Percentiles rank a stretch among this genome's conserved stretches.
These are phyloP conservation scores for Chamaenerion angustifolium DNA, from an alignment of 345 rosid genomes.

Conservation along the genomic window DNA sequence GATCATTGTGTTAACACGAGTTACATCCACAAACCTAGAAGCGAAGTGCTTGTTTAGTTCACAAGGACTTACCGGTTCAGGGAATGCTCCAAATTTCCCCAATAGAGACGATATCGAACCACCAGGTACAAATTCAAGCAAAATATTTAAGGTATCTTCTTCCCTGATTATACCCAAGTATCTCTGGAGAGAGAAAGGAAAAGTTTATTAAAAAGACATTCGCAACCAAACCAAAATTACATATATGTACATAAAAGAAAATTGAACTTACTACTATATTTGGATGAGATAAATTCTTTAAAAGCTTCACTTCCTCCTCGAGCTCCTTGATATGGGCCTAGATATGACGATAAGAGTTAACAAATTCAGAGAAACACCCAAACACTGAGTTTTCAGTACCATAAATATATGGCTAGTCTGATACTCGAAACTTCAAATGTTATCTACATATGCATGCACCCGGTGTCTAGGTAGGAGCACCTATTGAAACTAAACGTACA, in stretches of 20 bases:
- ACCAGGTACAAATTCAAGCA: conserved; percentile 85
- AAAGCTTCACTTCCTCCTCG: conserved; percentile 92
- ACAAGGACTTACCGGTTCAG: conserved; percentile 59
- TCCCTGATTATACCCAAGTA: conserved; percentile 86
- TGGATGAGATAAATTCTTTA: conserved; percentile 79
- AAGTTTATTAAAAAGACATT: conserved; percentile 2
- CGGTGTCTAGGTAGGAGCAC: no score
- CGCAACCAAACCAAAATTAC: no score
- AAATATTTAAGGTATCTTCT: conserved; percentile 67
- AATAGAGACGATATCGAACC: conserved; percentile 90
- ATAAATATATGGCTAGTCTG: no score
- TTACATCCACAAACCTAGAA: conserved; percentile 8
- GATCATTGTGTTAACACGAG: conserved; percentile 9
- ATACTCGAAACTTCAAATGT: no score
- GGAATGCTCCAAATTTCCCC: conserved; percentile 91
- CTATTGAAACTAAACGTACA: no score
- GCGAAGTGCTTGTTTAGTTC: background rate
- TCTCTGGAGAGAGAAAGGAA: conserved; percentile 37
- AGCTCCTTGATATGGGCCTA: conserved; percentile 80
- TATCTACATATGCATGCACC: no score
- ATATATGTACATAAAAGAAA: background rate
- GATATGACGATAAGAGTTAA: conserved; percentile 11
- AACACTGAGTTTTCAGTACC: no score
- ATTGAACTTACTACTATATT: conserved; percentile 64
- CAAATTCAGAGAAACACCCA: no score